Percentiles rank a stretch among this genome's conserved stretches.
Conservation (phyloP, 768 basidiomycete species). For the Boletus rex-veris region DNA sequence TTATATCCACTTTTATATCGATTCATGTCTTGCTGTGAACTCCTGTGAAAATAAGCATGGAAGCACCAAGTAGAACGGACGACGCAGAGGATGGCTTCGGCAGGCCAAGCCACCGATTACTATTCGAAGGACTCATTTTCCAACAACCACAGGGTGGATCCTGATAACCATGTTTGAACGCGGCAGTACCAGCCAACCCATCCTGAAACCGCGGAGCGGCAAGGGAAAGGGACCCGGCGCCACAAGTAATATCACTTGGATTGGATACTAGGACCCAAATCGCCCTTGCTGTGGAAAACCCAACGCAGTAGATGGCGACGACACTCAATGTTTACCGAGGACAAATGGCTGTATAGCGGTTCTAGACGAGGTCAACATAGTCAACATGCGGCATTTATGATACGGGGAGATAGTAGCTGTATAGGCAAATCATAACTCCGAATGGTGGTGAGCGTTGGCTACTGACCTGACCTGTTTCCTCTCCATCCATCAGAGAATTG, state of each 20-base stretch:
- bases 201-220: not conserved
- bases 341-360: not conserved
- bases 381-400: no score
- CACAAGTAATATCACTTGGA: not conserved
- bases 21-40: conserved; percentile 13
- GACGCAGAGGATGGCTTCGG: conserved; percentile 12
- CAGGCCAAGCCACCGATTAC: not conserved
- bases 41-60: conserved; percentile 21
- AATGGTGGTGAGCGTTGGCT: not conserved
- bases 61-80: not conserved
- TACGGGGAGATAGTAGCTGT: not conserved
- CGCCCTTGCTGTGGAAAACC: not conserved
- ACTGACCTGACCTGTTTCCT: not conserved
- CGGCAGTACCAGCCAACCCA: not conserved
- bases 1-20: conserved; percentile 8
- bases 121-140: not conserved
- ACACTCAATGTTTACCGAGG: not conserved
- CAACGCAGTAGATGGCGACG: not conserved
- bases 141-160: conserved; percentile 22
- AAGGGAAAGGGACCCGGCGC: not conserved
- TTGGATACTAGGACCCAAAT: not conserved
- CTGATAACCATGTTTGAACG: conserved; percentile 1
- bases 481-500: not conserved
- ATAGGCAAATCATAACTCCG: not conserved
- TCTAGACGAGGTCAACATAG: no score